A percentile compares a stretch with the other conserved stretches of the same genome.
phyloP scores from a whole-genome alignment of 345 rosid genomes.

The Turritis glabra region DNA sequence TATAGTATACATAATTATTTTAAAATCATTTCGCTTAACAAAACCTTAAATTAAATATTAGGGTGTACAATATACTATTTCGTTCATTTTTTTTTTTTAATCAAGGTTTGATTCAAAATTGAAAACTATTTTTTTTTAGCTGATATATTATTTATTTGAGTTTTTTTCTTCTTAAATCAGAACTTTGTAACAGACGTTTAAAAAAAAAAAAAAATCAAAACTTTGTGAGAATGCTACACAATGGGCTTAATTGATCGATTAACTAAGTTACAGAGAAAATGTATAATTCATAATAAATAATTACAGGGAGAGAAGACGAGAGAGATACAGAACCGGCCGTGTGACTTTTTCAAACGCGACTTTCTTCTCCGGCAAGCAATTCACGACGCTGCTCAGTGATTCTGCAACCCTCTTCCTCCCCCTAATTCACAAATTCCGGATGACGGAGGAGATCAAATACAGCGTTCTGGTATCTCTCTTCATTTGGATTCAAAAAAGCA shows the following conservation, averaged over 20 bases:
- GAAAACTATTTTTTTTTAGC: too few species aligned
- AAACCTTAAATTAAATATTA: too few species aligned
- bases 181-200: too few species aligned
- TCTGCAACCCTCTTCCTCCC: background rate
- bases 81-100: too few species aligned
- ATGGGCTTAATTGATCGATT: background rate
- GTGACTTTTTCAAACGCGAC: conserved; percentile 12
- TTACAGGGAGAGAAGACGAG: background rate
- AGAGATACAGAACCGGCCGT: background rate
- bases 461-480: conserved; percentile 77
- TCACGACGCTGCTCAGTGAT: background rate
- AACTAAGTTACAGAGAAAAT: background rate
- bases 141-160: too few species aligned
- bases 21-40: too few species aligned
- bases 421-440: background rate
- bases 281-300: background rate
- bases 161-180: too few species aligned
- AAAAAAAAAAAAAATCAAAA: too few species aligned
- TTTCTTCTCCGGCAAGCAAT: conserved; percentile 34
- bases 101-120: too few species aligned
- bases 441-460: conserved; percentile 59
- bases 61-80: too few species aligned
- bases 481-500: conserved; percentile 86
- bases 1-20: too few species aligned
- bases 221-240: too few species aligned